Evolutionary conservation across 2,329 filamentous ascomycete species (phyloP).

Genomic region (Arthrobotrys conoides): DNA sequence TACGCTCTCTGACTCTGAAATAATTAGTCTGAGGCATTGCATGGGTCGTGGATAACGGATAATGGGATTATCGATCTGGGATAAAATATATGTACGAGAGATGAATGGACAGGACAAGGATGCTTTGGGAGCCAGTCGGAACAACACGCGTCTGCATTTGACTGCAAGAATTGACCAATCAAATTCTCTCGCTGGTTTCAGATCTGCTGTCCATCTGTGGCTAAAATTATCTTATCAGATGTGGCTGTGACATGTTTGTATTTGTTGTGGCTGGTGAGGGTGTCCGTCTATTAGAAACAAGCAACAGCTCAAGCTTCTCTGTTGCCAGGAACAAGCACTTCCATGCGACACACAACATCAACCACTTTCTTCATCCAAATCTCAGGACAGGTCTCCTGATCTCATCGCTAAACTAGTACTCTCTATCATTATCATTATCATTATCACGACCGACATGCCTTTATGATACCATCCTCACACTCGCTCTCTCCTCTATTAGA

Average conservation of each 20-base stretch:
- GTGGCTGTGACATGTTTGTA: conserved; percentile 11
- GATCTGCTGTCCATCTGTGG: background rate
- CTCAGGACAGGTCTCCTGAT: conserved; percentile 40
- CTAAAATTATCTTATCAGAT: background rate
- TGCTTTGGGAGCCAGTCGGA: background rate
- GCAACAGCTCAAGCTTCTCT: conserved; percentile 8
- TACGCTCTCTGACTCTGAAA: too few relatives aligned
- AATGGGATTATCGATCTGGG: too few relatives aligned
- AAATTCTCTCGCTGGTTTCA: background rate
- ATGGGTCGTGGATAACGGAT: background rate
- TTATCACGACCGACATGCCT: conserved; percentile 1
- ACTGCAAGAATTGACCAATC: background rate
- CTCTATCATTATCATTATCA: background rate
- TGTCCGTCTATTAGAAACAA: background rate
- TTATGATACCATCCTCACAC: background rate
- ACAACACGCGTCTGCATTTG: conserved; percentile 3
- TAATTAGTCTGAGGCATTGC: background rate
- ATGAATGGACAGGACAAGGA: too few relatives aligned
- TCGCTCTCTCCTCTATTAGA: too few relatives aligned
- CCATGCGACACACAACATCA: conserved; percentile 31
- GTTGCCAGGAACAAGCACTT: conserved; percentile 19
- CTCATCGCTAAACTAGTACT: background rate
- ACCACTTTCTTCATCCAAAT: background rate
- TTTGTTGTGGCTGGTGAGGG: conserved; percentile 1
- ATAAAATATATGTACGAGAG: too few relatives aligned